Evolutionary conservation across 495 filamentous ascomycete species (phyloP).

Genomic region (Daldinia vernicosa): DNA sequence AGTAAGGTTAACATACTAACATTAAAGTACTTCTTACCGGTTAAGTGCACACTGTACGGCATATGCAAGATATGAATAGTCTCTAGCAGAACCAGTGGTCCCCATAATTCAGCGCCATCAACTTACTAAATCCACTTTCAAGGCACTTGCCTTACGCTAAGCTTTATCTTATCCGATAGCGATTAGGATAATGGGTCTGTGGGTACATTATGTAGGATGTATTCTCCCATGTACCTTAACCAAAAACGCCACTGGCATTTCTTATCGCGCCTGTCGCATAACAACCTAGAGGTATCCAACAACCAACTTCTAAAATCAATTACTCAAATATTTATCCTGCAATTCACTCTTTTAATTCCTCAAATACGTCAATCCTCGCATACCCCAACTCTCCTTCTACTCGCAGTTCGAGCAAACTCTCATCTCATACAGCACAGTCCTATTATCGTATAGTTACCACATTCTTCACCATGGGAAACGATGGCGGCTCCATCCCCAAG

Average conservation of each 20-base stretch:
- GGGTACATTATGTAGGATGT: too few relatives aligned
- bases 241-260: background rate
- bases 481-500: constrained; percentile 89
- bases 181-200: background rate
- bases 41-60: background rate
- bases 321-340: background rate
- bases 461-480: constrained; percentile 80
- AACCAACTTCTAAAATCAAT: background rate
- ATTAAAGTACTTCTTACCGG: background rate
- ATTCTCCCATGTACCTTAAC: too few relatives aligned
- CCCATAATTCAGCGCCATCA: background rate
- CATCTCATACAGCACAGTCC: background rate
- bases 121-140: background rate
- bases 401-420: background rate
- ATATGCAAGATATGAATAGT: background rate
- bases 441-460: background rate
- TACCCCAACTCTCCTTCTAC: background rate
- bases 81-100: background rate
- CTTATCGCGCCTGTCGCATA: background rate
- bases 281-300: background rate
- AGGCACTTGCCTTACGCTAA: constrained; percentile 5
- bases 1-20: too few relatives aligned
- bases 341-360: background rate
- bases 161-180: constrained; percentile 46
- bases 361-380: background rate